phyloP scores from a whole-genome alignment of 2,329 filamentous ascomycete species.

The Dactylonectria estremocensis region DNA sequence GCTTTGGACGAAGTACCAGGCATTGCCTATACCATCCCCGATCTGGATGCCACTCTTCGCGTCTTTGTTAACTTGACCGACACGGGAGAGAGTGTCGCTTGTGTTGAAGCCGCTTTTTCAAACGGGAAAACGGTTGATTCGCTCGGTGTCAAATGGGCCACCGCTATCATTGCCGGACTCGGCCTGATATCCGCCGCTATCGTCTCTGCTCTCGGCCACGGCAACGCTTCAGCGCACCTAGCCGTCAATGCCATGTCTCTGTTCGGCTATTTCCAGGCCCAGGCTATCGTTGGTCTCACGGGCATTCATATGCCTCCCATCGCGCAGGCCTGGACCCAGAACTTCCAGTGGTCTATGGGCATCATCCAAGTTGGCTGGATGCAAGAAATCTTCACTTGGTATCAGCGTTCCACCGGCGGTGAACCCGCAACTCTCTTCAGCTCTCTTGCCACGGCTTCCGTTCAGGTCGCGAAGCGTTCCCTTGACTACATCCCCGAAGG shows the following conservation, averaged over 20 bases:
- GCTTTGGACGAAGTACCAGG: conserved; percentile 79
- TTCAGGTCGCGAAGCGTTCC: conserved; percentile 81
- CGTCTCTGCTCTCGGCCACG: conserved; percentile 90
- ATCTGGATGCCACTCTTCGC: conserved; percentile 88
- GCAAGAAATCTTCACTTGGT: conserved; percentile 93
- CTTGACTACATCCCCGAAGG: conserved; percentile 56
- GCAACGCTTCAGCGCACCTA: conserved; percentile 94
- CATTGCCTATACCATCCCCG: conserved; percentile 91
- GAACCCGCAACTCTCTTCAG: conserved; percentile 85
- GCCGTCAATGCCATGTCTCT: conserved; percentile 93
- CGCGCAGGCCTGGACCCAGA: conserved; percentile 93
- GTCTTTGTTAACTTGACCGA: conserved; percentile 83
- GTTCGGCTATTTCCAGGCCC: conserved; percentile 93
- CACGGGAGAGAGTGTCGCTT: conserved; percentile 78
- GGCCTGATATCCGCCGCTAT: conserved; percentile 88
- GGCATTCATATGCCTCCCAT: conserved; percentile 87
- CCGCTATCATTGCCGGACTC: conserved; percentile 88
- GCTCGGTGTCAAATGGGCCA: conserved; percentile 88
- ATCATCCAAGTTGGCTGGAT: conserved; percentile 89
- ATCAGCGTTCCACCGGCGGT: conserved; percentile 92
- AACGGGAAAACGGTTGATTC: conserved; percentile 95
- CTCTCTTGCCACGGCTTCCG: conserved; percentile 80
- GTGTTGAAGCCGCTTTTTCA: conserved; percentile 87
- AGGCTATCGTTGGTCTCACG: conserved; percentile 91
- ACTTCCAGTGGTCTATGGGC: conserved; percentile 98